phyloP scores from a whole-genome alignment of 306 rosid species.

The Adenanthera pavonina region DNA sequence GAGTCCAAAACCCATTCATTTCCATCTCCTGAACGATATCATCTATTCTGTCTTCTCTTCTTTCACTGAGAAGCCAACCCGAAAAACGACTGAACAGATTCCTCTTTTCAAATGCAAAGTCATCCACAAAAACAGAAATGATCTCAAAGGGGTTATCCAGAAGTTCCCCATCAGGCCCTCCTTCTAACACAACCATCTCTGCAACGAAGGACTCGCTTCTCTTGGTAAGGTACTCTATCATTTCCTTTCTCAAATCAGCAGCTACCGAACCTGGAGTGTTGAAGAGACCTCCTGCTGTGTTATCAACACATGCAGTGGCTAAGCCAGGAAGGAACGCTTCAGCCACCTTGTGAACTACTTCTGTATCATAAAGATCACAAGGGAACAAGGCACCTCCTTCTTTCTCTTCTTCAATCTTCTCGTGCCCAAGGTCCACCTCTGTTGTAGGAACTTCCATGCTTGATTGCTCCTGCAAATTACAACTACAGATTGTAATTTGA shows the following conservation, averaged over 20 bases:
- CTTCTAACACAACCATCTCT: slow-evolving; percentile 66
- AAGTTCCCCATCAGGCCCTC: slow-evolving; percentile 54
- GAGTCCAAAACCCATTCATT: slow-evolving; percentile 72
- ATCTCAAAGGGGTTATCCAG: slow-evolving; percentile 76
- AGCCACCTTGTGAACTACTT: slow-evolving; percentile 74
- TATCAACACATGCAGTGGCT: slow-evolving; percentile 80
- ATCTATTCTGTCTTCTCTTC: slow-evolving; percentile 85
- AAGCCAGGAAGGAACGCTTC: slow-evolving; percentile 78
- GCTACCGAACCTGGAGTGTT: slow-evolving; percentile 73
- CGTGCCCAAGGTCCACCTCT: slow-evolving; percentile 56
- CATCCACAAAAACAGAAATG: slow-evolving; percentile 76
- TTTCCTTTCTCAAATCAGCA: slow-evolving; percentile 73
- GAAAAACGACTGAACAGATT: slow-evolving; percentile 78
- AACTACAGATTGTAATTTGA: neutral
- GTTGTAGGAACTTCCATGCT: slow-evolving; percentile 52
- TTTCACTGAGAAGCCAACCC: slow-evolving; percentile 78
- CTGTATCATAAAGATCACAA: slow-evolving; percentile 73
- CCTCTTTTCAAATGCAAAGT: slow-evolving; percentile 65
- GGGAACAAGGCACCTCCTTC: slow-evolving; percentile 49
- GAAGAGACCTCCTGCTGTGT: slow-evolving; percentile 74
- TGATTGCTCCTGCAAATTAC: slow-evolving; percentile 53
- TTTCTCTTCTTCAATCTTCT: slow-evolving; percentile 68
- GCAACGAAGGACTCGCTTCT: slow-evolving; percentile 82
- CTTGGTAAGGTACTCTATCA: slow-evolving; percentile 65
- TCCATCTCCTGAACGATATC: slow-evolving; percentile 87